A percentile compares a stretch with the other conserved stretches of the same genome.
These are phyloP conservation scores for Saussurea involucrata DNA, from an alignment of 129 eudicot species.

Conservation along the genomic window DNA sequence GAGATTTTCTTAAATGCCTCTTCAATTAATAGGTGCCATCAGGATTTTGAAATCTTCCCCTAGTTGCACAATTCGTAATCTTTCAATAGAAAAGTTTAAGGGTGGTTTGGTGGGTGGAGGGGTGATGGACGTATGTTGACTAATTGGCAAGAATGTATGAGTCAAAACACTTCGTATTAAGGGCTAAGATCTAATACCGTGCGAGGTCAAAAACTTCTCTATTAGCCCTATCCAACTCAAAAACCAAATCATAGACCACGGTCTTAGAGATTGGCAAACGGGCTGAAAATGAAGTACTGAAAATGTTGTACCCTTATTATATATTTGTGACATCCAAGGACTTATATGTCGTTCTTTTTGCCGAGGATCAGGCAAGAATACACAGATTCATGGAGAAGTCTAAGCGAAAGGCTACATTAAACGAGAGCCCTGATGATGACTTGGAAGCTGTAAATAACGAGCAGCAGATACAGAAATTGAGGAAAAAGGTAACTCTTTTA, in stretches of 20 bases:
- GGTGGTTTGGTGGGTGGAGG: background rate
- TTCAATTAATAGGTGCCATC: too few relatives aligned
- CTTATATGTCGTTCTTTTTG: background rate
- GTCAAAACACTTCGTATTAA: background rate
- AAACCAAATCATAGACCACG: too few relatives aligned
- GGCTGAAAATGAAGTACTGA: background rate
- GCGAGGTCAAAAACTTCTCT: background rate
- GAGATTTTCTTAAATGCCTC: too few relatives aligned
- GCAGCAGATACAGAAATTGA: slow-evolving; percentile 48
- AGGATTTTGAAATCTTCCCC: background rate
- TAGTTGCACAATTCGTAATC: background rate
- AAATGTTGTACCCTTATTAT: background rate
- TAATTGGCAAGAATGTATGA: background rate
- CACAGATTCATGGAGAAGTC: slow-evolving; percentile 70
- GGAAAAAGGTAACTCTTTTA: slow-evolving; percentile 59
- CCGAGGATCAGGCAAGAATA: slow-evolving; percentile 56
- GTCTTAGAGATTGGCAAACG: too few relatives aligned
- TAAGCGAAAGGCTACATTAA: slow-evolving; percentile 49
- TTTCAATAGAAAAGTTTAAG: background rate
- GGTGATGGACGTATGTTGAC: background rate
- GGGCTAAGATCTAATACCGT: background rate
- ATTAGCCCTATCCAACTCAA: too few relatives aligned
- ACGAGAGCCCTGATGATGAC: slow-evolving; percentile 43
- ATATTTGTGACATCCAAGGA: background rate
- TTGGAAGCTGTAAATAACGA: slow-evolving; percentile 39